Percentiles rank a stretch among this genome's conserved stretches.
Conservation (phyloP, 2,329 filamentous ascomycete genomes). For the Orbilia javanica region DNA sequence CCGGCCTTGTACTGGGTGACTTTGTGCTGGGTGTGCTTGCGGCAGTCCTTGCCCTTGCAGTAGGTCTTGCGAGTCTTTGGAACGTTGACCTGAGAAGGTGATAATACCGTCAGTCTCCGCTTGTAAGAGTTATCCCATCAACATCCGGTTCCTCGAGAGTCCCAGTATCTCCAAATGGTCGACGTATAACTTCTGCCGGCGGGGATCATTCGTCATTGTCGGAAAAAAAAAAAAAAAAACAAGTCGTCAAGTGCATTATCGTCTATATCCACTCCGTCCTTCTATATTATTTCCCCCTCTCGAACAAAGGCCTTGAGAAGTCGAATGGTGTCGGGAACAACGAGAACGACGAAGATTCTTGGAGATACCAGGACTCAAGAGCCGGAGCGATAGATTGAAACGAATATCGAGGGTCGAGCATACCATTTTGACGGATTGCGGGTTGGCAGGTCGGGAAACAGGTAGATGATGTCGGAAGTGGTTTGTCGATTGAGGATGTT, state of each 20-base stretch:
- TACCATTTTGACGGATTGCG: slow-evolving; percentile 57
- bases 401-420: slow-evolving; percentile 19
- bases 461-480: slow-evolving; percentile 32
- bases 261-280: background rate
- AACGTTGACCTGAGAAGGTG: slow-evolving; percentile 84
- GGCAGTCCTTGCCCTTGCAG: slow-evolving; percentile 96
- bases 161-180: slow-evolving; percentile 27
- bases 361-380: slow-evolving; percentile 38
- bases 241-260: background rate
- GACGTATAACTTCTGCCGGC: background rate
- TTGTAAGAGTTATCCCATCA: slow-evolving; percentile 10
- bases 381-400: background rate
- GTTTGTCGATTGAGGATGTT: slow-evolving; percentile 52
- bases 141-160: slow-evolving; percentile 20
- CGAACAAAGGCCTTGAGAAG: slow-evolving; percentile 6
- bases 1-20: slow-evolving; percentile 97
- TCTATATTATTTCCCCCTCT: background rate
- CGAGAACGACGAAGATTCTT: slow-evolving; percentile 23
- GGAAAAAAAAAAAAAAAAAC: background rate
- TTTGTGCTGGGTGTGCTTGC: slow-evolving; percentile 90
- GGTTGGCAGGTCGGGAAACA: slow-evolving; percentile 27
- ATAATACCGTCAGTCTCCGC: slow-evolving; percentile 32
- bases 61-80: slow-evolving; percentile 97
- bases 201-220: slow-evolving; percentile 1
- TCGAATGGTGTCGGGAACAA: slow-evolving; percentile 1